phyloP scores from a whole-genome alignment of 2,329 filamentous ascomycete species.

The Coleophoma eucalyptorum region DNA sequence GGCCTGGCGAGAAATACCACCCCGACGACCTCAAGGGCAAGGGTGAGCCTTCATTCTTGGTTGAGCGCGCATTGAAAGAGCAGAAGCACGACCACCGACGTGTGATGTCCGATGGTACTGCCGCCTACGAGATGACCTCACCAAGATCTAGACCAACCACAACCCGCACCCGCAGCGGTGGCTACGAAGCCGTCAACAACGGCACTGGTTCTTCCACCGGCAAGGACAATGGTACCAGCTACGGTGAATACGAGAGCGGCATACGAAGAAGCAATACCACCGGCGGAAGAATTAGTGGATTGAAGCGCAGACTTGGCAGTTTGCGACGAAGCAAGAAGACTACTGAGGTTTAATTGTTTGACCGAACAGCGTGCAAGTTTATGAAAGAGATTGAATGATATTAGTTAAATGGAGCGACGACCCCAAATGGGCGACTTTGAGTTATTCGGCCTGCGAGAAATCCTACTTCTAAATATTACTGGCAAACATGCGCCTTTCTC shows the following conservation, averaged over 20 bases:
- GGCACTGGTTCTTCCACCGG: conserved; percentile 3
- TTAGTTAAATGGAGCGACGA: too few relatives aligned
- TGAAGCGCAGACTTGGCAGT: conserved; percentile 51
- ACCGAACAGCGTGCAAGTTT: too few relatives aligned
- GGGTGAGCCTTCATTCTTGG: conserved; percentile 70
- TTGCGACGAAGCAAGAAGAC: conserved; percentile 31
- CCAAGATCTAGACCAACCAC: conserved; percentile 13
- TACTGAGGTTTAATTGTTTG: neutral
- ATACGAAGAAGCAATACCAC: conserved; percentile 29
- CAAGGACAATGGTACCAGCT: conserved; percentile 1
- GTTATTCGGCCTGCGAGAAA: too few relatives aligned
- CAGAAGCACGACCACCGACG: conserved; percentile 32
- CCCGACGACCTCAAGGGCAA: conserved; percentile 80
- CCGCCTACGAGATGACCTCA: conserved; percentile 48
- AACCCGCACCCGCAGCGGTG: conserved; percentile 38
- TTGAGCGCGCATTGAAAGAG: conserved; percentile 64
- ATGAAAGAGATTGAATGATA: too few relatives aligned
- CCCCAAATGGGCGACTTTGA: too few relatives aligned
- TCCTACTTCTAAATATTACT: too few relatives aligned
- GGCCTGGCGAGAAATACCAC: conserved; percentile 67
- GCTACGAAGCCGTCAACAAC: conserved; percentile 1
- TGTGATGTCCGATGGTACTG: conserved; percentile 22
- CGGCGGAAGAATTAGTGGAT: conserved; percentile 38
- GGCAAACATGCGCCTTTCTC: too few relatives aligned
- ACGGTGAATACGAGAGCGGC: conserved; percentile 10